Conservation (phyloP, 371 early-diverging fungal genomes). For the Mortierella polycephala region DNA sequence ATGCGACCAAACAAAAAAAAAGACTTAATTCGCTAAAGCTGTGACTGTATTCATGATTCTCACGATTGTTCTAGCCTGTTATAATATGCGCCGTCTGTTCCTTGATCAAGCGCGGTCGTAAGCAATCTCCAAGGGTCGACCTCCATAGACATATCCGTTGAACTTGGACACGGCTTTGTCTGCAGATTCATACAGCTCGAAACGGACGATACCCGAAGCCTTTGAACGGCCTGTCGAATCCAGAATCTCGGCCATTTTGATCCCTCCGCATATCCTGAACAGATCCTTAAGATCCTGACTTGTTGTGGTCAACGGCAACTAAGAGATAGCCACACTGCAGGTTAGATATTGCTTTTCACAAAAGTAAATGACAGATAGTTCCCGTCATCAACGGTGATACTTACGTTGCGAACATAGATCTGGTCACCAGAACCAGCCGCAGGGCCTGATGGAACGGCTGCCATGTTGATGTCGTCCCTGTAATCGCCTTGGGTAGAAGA, state of each 20-base stretch:
- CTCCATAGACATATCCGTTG: conserved; percentile 70
- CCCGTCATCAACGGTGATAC: background rate
- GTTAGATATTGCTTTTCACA: no score
- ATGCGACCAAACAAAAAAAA: background rate
- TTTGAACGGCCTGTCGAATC: conserved; percentile 65
- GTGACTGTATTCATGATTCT: no score
- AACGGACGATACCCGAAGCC: conserved; percentile 72
- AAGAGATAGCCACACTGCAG: background rate
- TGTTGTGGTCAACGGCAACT: conserved; percentile 75
- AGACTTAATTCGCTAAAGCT: background rate
- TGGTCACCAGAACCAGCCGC: conserved; percentile 57
- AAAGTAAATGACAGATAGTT: background rate
- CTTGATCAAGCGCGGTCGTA: conserved; percentile 23
- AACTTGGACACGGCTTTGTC: conserved; percentile 72
- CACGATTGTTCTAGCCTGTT: no score
- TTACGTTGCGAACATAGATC: conserved; percentile 70
- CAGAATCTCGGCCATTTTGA: conserved; percentile 65
- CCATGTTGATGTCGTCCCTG: conserved; percentile 23
- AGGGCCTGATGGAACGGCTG: conserved; percentile 43
- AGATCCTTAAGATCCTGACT: conserved; percentile 73
- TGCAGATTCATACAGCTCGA: conserved; percentile 65
- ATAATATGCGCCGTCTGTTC: background rate
- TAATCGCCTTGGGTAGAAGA: conserved; percentile 9
- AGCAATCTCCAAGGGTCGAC: conserved; percentile 63
- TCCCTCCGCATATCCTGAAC: conserved; percentile 69